Conservation (phyloP, 768 basidiomycete genomes). For the Leccinellum albellum region DNA sequence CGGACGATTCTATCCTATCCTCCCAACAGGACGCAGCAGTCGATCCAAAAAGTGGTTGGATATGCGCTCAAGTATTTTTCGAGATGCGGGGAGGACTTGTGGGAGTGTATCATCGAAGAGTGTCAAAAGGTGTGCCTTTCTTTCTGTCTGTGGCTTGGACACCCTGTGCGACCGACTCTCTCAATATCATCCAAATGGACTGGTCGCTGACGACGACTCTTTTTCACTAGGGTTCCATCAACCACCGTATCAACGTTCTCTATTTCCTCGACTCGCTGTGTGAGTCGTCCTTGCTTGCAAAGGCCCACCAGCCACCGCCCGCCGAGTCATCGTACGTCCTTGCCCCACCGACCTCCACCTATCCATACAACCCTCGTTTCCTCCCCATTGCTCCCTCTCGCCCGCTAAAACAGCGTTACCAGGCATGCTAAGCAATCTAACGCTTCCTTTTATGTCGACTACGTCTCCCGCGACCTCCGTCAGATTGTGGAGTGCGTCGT, state of each 20-base stretch:
- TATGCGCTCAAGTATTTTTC: conserved; percentile 84
- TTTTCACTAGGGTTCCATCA: conserved; percentile 65
- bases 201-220: background rate
- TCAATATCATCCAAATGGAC: too few species aligned
- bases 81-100: conserved; percentile 85
- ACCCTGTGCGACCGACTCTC: too few species aligned
- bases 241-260: conserved; percentile 89
- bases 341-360: background rate
- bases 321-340: too few species aligned
- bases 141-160: background rate
- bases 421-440: conserved; percentile 31
- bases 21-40: too few species aligned
- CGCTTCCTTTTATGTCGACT: conserved; percentile 64
- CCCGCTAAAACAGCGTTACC: background rate
- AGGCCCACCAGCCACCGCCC: too few species aligned
- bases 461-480: conserved; percentile 71
- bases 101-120: conserved; percentile 92
- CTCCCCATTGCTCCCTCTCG: too few species aligned
- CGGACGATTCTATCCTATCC: too few species aligned
- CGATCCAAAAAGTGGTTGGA: conserved; percentile 78
- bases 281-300: conserved; percentile 66
- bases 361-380: too few species aligned
- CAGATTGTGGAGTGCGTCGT: conserved; percentile 85
- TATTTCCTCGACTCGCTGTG: conserved; percentile 89
- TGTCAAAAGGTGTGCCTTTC: conserved; percentile 67